Conservation (phyloP, 179 eudicot species). For the Pouteria campechiana region DNA sequence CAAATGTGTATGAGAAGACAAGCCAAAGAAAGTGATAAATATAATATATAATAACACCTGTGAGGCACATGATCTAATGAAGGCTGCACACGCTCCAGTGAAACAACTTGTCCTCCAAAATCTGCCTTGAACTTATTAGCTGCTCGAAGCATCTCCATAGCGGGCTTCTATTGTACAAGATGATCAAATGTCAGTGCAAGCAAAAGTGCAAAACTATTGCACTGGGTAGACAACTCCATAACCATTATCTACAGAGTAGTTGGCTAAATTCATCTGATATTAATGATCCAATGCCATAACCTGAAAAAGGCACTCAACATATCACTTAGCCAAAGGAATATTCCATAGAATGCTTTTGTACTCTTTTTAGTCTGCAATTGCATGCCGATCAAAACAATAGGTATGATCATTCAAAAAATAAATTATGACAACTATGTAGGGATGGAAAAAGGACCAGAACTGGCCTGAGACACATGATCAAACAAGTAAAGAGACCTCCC, state of each 20-base stretch:
- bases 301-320: too few relatives aligned
- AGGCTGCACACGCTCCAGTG: conserved; percentile 92
- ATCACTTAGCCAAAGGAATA: neutral
- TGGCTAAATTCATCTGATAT: neutral
- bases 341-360: neutral
- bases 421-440: too few relatives aligned
- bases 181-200: neutral
- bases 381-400: too few relatives aligned
- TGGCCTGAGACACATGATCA: too few relatives aligned
- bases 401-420: too few relatives aligned
- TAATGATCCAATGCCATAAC: too few relatives aligned
- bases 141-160: conserved; percentile 64
- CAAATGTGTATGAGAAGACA: neutral
- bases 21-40: neutral
- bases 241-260: neutral
- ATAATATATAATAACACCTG: conserved; percentile 32
- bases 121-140: conserved; percentile 89
- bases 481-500: too few relatives aligned
- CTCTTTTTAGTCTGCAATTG: too few relatives aligned
- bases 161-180: conserved; percentile 53
- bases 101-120: conserved; percentile 82
- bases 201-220: neutral
- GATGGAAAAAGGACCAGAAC: too few relatives aligned
- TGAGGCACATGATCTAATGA: conserved; percentile 97
- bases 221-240: neutral